Base-by-base conservation (phyloP, 176 grass and related monocot species). In the Carex littledalei region DNA sequence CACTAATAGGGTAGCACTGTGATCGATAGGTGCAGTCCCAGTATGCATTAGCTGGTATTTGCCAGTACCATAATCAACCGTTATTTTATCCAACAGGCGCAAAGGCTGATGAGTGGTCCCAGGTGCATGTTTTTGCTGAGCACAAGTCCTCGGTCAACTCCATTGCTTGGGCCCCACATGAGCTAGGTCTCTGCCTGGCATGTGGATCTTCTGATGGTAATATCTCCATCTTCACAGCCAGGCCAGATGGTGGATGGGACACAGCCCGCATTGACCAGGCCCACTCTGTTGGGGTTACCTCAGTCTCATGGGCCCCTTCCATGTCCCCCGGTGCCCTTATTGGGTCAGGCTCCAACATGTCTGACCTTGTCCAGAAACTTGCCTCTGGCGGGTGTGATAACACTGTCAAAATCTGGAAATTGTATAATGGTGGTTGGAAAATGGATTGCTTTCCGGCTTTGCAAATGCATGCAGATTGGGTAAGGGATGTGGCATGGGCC, bases 361-460 rank as follows among this genome's bases (percentile, higher is more conserved):
- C 86, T 82, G 92, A 92, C 22, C 84, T 90, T 69, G 90, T 92
- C 72, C 90, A 92, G 90, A 92, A 94, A 81, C 90, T 94, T 43
- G 84, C 84, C 15, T 94, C 92, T 55, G 92, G 88, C 77, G 92
- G 92, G 52, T 94, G 92, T 14, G 90, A 94, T 58, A 92, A 92
- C 47, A 94, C 92, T 6, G 92, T 90, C n/a, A 94, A 92, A 86
- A 90, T 94, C 53, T 94, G 90, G 92, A 94, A 92, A 84, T 80
- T 94, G 12, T 90, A 86, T 74, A 94, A 88, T 14, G 92, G 92
- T 15, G 84, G 74, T 2, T 94, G 92, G 92, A 90, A 91, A 68
- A 92, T 94, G 90, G 92, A 92, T 56, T 94, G 90, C 63, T 94
- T 94, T 50, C 92, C 90, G 0, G 92, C 90, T 12, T 79, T 94